A percentile compares a stretch with the other conserved stretches of the same genome.
phyloP scores from a whole-genome alignment of 441 rosid species.

The Metrosideros polymorpha region DNA sequence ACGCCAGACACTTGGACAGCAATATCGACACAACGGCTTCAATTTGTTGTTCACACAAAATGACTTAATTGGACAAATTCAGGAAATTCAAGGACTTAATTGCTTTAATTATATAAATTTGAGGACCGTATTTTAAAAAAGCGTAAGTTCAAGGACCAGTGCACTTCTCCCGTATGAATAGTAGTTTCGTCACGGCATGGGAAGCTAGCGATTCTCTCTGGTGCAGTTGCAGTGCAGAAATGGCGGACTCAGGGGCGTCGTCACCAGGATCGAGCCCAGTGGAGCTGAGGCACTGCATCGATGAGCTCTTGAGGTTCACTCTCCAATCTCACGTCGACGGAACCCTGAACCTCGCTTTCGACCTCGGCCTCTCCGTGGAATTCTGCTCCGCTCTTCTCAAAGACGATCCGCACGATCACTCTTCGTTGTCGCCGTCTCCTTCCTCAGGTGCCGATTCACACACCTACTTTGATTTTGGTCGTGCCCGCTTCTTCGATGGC shows the following conservation, averaged over 20 bases:
- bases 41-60: not conserved
- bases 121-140: not conserved
- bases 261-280: not conserved
- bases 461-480: not conserved
- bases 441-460: not conserved
- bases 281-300: constrained; percentile 30
- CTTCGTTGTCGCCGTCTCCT: not conserved
- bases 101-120: not conserved
- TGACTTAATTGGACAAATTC: not conserved
- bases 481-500: not conserved
- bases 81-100: not conserved
- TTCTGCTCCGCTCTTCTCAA: constrained; percentile 50
- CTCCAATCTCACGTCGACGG: constrained; percentile 28
- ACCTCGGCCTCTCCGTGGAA: constrained; percentile 29
- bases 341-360: constrained; percentile 16
- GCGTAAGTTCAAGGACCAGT: not conserved
- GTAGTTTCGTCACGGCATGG: fast-evolving
- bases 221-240: not conserved
- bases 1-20: no score
- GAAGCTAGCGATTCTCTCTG: not conserved
- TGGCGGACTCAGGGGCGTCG: not conserved
- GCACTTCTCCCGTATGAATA: not conserved
- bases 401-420: constrained; percentile 16
- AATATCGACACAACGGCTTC: not conserved
- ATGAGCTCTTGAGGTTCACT: constrained; percentile 43